Percentiles rank a stretch among this genome's conserved stretches.
These are phyloP conservation scores for Phytophthora ramorum DNA, from an alignment of 352 stramenopile genomes.

Conservation along the genomic window DNA sequence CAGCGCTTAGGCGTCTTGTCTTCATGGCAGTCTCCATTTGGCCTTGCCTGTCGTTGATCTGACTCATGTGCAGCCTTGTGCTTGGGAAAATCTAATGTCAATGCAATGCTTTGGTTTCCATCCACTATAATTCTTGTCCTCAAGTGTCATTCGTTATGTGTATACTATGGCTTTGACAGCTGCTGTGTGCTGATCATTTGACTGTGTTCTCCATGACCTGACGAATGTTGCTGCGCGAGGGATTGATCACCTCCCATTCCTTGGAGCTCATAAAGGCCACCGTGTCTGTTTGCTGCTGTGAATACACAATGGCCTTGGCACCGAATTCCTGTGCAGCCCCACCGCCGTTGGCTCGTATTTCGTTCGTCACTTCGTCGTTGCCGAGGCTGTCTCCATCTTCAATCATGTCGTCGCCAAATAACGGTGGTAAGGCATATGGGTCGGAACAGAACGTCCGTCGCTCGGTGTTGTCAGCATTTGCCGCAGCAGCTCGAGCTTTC, in stretches of 20 bases:
- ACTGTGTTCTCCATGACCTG: slow-evolving; percentile 54
- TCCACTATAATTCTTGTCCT: slow-evolving; percentile 17
- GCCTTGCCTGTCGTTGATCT: slow-evolving; percentile 27
- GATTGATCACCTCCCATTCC: slow-evolving; percentile 76
- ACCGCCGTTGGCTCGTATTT: slow-evolving; percentile 17
- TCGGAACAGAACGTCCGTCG: slow-evolving; percentile 52
- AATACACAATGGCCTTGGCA: slow-evolving; percentile 72
- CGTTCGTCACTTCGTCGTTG: slow-evolving; percentile 22
- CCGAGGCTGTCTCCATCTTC: slow-evolving; percentile 46
- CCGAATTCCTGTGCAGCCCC: slow-evolving; percentile 46
- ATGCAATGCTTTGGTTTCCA: slow-evolving; percentile 53
- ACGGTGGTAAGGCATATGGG: slow-evolving; percentile 68
- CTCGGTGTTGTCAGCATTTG: slow-evolving; percentile 18
- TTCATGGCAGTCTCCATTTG: slow-evolving; percentile 24
- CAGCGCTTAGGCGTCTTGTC: slow-evolving; percentile 52
- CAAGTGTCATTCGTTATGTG: neutral
- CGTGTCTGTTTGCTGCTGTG: slow-evolving; percentile 49
- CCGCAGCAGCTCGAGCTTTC: slow-evolving; percentile 20
- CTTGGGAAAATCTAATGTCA: slow-evolving; percentile 32
- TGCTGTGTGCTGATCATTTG: neutral
- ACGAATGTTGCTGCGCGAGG: slow-evolving; percentile 57
- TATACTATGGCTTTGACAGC: neutral
- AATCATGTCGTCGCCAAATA: slow-evolving; percentile 66
- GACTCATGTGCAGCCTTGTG: neutral
- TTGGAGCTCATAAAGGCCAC: slow-evolving; percentile 67